These are phyloP conservation scores for Talaromyces stipitatus DNA, from an alignment of 495 filamentous ascomycete genomes.

Conservation along the genomic window DNA sequence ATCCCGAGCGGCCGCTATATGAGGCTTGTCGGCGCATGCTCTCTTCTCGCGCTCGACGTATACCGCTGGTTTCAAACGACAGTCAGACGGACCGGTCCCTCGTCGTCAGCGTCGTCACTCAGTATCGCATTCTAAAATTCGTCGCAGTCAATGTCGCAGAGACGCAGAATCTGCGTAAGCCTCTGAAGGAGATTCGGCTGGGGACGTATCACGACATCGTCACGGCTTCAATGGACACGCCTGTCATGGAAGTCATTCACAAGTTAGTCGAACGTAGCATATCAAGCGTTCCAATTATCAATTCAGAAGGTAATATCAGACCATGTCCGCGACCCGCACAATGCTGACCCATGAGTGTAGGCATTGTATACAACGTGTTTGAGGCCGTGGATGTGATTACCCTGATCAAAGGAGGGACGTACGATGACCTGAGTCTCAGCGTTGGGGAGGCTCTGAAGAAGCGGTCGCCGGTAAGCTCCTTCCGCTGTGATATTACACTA, in stretches of 20 bases:
- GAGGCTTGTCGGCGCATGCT: constrained; percentile 95
- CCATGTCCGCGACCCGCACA: background rate
- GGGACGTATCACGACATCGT: constrained; percentile 76
- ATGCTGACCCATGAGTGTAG: constrained; percentile 23
- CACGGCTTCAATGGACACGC: constrained; percentile 84
- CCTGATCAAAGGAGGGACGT: constrained; percentile 85
- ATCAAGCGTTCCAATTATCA: constrained; percentile 88
- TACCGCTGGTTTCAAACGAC: constrained; percentile 89
- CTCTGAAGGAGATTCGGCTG: constrained; percentile 74
- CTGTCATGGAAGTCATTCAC: constrained; percentile 94
- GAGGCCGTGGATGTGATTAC: constrained; percentile 97
- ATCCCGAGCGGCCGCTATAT: constrained; percentile 82
- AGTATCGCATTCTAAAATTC: constrained; percentile 97
- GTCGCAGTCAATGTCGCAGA: constrained; percentile 94
- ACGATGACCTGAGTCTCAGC: constrained; percentile 79
- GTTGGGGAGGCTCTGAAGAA: constrained; percentile 88
- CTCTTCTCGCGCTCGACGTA: constrained; percentile 82
- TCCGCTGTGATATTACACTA: background rate
- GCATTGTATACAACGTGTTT: constrained; percentile 86
- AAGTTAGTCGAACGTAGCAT: constrained; percentile 88
- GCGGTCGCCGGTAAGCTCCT: constrained; percentile 58
- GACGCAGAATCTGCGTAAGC: constrained; percentile 82
- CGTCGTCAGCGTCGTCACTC: constrained; percentile 93
- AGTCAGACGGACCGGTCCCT: constrained; percentile 89
- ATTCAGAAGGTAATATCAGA: constrained; percentile 54